These are phyloP conservation scores for Pochonia chlamydosporia DNA, from an alignment of 2,329 filamentous ascomycete genomes.

Conservation along the genomic window DNA sequence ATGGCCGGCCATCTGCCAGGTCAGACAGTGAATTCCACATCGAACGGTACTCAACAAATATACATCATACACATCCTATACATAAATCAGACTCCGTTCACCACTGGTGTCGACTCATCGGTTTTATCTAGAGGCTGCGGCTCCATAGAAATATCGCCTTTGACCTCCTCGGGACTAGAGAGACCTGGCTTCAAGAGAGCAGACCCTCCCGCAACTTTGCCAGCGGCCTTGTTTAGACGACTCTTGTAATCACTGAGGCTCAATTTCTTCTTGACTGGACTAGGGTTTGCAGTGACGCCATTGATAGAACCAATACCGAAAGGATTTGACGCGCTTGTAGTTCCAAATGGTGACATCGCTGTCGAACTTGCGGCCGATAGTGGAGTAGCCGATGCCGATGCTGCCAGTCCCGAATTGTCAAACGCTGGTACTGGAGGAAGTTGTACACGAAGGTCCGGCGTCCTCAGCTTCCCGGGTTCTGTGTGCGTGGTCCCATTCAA, in stretches of 20 bases:
- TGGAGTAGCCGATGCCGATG: conserved; percentile 31
- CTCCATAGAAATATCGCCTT: conserved; percentile 28
- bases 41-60: background rate
- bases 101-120: conserved; percentile 18
- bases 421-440: conserved; percentile 51
- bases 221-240: conserved; percentile 49
- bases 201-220: conserved; percentile 22
- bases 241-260: conserved; percentile 62
- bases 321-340: conserved; percentile 32
- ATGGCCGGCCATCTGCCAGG: background rate
- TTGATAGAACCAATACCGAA: conserved; percentile 38
- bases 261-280: conserved; percentile 61
- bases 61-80: conserved; percentile 15
- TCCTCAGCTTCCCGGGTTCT: conserved; percentile 27
- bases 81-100: conserved; percentile 19
- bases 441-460: conserved; percentile 46
- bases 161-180: conserved; percentile 30
- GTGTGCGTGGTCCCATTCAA: background rate
- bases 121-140: conserved; percentile 21
- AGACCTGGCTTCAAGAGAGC: conserved; percentile 26
- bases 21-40: background rate
- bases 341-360: conserved; percentile 43
- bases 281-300: conserved; percentile 42
- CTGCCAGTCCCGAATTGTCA: conserved; percentile 30
- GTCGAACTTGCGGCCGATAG: conserved; percentile 37